phyloP scores from a whole-genome alignment of 306 rosid genomes.

The Rosa lucieae region DNA sequence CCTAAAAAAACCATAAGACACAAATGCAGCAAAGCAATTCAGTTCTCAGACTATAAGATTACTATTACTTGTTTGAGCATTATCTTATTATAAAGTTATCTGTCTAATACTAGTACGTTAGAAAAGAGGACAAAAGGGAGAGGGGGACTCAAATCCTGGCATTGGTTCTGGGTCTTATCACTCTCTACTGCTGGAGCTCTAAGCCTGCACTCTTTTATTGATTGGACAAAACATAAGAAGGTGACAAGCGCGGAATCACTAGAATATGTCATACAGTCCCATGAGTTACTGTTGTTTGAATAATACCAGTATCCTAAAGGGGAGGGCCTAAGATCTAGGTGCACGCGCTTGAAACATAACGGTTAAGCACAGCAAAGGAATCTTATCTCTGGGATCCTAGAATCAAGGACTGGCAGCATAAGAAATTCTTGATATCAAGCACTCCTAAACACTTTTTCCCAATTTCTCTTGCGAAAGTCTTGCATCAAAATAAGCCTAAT shows the following conservation, averaged over 20 bases:
- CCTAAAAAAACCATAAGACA: slow-evolving; percentile 42
- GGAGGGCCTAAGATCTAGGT: background rate
- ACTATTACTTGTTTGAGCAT: too few relatives aligned
- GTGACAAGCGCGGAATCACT: background rate
- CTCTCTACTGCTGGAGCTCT: background rate
- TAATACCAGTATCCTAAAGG: background rate
- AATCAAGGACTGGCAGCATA: too few relatives aligned
- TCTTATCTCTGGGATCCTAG: background rate
- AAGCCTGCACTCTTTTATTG: background rate
- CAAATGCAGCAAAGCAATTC: background rate
- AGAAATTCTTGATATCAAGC: too few relatives aligned
- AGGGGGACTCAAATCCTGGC: too few relatives aligned
- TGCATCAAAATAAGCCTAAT: too few relatives aligned
- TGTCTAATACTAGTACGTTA: too few relatives aligned
- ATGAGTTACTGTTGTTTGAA: background rate
- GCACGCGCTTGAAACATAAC: background rate
- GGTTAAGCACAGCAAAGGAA: background rate
- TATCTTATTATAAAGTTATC: too few relatives aligned
- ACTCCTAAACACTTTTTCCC: too few relatives aligned
- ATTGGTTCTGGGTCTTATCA: too few relatives aligned
- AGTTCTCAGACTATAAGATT: background rate
- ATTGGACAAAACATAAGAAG: background rate
- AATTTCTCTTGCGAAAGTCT: too few relatives aligned
- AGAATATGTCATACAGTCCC: background rate
- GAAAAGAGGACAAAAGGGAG: too few relatives aligned